phyloP scores from a whole-genome alignment of 1,284 basidiomycete species.

The Termitomyces sp. region DNA sequence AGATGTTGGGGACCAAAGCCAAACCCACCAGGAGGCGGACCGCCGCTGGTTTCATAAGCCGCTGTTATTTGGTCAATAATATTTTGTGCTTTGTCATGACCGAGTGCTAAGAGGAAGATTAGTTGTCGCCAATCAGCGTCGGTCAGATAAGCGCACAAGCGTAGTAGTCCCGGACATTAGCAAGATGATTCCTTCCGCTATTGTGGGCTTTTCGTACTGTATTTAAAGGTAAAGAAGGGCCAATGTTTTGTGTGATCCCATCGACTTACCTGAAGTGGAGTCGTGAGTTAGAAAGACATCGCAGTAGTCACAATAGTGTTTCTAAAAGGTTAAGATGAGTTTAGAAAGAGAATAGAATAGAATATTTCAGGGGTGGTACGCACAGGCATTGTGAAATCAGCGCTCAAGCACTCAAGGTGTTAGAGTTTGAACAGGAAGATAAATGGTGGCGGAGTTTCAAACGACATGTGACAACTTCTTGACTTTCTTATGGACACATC shows the following conservation, averaged over 20 bases:
- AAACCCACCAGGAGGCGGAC: slow-evolving; percentile 81
- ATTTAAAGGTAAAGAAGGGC: slow-evolving; percentile 13
- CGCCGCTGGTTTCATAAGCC: slow-evolving; percentile 81
- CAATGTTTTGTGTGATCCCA: not conserved
- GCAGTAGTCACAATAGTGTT: slow-evolving; percentile 91
- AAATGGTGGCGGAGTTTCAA: slow-evolving; percentile 24
- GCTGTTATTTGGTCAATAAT: slow-evolving; percentile 96
- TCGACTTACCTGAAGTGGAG: slow-evolving; percentile 69
- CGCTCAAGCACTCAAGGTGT: slow-evolving; percentile 1
- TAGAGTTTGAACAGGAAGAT: slow-evolving; percentile 8
- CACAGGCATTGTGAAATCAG: slow-evolving; percentile 44
- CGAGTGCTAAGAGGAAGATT: slow-evolving; percentile 57
- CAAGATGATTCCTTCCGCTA: slow-evolving; percentile 91
- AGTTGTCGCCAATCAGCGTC: not conserved
- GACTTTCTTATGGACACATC: slow-evolving; percentile 57
- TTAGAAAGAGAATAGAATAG: slow-evolving; percentile 4
- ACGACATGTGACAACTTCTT: slow-evolving; percentile 19
- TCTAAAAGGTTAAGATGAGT: slow-evolving; percentile 37
- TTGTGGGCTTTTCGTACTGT: slow-evolving; percentile 97
- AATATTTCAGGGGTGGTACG: slow-evolving; percentile 19
- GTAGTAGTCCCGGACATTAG: slow-evolving; percentile 97
- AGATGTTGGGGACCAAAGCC: slow-evolving; percentile 75
- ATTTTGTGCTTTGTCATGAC: slow-evolving; percentile 93
- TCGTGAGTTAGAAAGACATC: slow-evolving; percentile 90
- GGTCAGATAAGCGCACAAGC: slow-evolving; percentile 55